A percentile compares a stretch with the other conserved stretches of the same genome.
These are phyloP conservation scores for Triticum turgidum DNA, from an alignment of 176 grass and related monocot species.

Conservation along the genomic window DNA sequence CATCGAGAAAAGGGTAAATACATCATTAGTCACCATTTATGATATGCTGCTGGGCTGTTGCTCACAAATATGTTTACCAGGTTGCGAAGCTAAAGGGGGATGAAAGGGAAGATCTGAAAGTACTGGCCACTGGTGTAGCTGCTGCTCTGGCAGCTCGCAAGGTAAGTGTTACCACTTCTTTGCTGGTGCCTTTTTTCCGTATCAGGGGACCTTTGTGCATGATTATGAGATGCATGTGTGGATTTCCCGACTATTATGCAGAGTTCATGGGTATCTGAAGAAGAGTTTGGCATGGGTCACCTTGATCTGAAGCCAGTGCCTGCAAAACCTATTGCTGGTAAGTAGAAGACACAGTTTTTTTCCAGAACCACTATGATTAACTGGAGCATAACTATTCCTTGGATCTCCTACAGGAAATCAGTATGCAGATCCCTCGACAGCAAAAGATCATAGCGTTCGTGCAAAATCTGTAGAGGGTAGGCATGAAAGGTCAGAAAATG, in stretches of 20 bases:
- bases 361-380: background rate
- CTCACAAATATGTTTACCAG: constrained; percentile 43
- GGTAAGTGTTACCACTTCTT: constrained; percentile 44
- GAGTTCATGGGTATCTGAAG: constrained; percentile 96
- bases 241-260: constrained; percentile 37
- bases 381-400: constrained; percentile 26
- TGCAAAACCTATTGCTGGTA: constrained; percentile 68
- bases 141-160: constrained; percentile 91
- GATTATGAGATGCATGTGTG: background rate
- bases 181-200: background rate
- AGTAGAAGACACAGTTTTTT: constrained; percentile 21
- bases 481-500: constrained; percentile 74
- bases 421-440: constrained; percentile 40
- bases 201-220: constrained; percentile 15
- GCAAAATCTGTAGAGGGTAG: constrained; percentile 70
- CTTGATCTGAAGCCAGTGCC: constrained; percentile 75
- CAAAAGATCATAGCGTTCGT: constrained; percentile 57
- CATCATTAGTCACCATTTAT: background rate
- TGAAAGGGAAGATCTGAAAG: constrained; percentile 96
- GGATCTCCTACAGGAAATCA: constrained; percentile 57
- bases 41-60: constrained; percentile 16
- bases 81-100: constrained; percentile 91
- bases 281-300: constrained; percentile 93
- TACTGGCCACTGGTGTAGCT: constrained; percentile 93
- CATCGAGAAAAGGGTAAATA: constrained; percentile 79